A percentile compares a stretch with the other conserved stretches of the same genome.
Conservation (phyloP, 2,329 filamentous ascomycete species). For the Stemphylium lycopersici region DNA sequence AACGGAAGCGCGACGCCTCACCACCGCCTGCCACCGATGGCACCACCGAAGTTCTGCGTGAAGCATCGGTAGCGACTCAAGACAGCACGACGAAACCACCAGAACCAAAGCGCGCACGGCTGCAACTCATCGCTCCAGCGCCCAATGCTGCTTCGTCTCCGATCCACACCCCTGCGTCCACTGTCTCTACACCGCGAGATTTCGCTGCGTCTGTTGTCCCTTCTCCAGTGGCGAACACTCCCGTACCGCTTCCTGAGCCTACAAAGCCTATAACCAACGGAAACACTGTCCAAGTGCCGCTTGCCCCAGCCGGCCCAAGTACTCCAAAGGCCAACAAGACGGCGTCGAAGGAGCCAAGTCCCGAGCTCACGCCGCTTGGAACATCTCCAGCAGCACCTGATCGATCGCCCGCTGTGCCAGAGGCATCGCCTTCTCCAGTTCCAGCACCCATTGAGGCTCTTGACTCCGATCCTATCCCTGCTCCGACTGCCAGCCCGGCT, state of each 20-base stretch:
- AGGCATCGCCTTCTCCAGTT: constrained; percentile 8
- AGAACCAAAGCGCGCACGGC: constrained; percentile 39
- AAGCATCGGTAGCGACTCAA: constrained; percentile 33
- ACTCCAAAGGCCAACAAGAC: constrained; percentile 33
- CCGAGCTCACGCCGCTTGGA: constrained; percentile 26
- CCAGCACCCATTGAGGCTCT: background rate
- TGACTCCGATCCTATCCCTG: constrained; percentile 15
- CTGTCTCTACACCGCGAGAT: constrained; percentile 15
- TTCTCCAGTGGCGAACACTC: constrained; percentile 21
- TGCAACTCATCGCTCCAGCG: constrained; percentile 26
- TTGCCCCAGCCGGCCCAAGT: constrained; percentile 52
- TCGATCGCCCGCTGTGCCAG: constrained; percentile 15
- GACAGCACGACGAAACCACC: constrained; percentile 36
- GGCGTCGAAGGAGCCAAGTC: constrained; percentile 12
- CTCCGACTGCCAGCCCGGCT: background rate
- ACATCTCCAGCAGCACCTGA: constrained; percentile 22
- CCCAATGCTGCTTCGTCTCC: constrained; percentile 17
- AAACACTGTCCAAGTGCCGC: constrained; percentile 48
- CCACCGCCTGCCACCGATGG: constrained; percentile 35
- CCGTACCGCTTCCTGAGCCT: constrained; percentile 20
- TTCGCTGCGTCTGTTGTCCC: constrained; percentile 14
- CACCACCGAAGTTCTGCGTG: constrained; percentile 22
- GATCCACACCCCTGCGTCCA: constrained; percentile 17
- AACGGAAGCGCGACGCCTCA: constrained; percentile 62
- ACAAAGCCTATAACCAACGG: constrained; percentile 23